These are phyloP conservation scores for Phytophthora hibernalis DNA, from an alignment of 352 stramenopile genomes.

Conservation along the genomic window DNA sequence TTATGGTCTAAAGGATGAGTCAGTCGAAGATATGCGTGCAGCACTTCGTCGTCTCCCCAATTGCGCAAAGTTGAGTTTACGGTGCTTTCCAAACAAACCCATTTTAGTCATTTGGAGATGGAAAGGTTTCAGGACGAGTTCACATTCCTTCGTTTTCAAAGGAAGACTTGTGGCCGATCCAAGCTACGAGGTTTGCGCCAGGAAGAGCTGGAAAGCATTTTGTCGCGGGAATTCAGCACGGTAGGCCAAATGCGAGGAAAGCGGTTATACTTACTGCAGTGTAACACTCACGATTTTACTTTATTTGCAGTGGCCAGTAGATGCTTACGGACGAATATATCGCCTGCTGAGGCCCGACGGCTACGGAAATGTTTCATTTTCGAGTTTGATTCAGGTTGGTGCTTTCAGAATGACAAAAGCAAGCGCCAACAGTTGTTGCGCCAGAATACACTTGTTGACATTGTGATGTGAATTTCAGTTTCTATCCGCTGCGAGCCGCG, in stretches of 20 bases:
- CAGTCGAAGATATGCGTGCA: constrained; percentile 65
- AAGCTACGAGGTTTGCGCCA: constrained; percentile 59
- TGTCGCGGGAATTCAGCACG: constrained; percentile 56
- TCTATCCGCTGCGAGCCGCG: constrained; percentile 53
- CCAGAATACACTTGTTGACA: background rate
- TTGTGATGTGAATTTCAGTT: constrained; percentile 27
- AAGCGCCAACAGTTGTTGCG: background rate
- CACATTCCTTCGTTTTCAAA: constrained; percentile 62
- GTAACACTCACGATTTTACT: background rate
- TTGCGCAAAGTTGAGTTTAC: constrained; percentile 63
- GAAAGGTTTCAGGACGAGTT: constrained; percentile 70
- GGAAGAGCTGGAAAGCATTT: constrained; percentile 62
- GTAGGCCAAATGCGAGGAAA: constrained; percentile 22
- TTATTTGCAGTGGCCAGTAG: constrained; percentile 49
- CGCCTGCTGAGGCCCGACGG: constrained; percentile 59
- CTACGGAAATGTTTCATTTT: constrained; percentile 72
- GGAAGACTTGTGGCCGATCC: constrained; percentile 47
- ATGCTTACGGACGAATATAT: constrained; percentile 52
- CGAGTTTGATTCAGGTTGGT: constrained; percentile 63
- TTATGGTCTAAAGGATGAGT: constrained; percentile 66
- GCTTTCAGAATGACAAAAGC: background rate
- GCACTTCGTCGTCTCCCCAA: constrained; percentile 50
- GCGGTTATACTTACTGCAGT: background rate
- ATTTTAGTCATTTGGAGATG: constrained; percentile 65
- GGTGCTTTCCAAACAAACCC: constrained; percentile 52